These are phyloP conservation scores for Botrytis sinoallii DNA, from an alignment of 2,329 filamentous ascomycete species.

Conservation along the genomic window DNA sequence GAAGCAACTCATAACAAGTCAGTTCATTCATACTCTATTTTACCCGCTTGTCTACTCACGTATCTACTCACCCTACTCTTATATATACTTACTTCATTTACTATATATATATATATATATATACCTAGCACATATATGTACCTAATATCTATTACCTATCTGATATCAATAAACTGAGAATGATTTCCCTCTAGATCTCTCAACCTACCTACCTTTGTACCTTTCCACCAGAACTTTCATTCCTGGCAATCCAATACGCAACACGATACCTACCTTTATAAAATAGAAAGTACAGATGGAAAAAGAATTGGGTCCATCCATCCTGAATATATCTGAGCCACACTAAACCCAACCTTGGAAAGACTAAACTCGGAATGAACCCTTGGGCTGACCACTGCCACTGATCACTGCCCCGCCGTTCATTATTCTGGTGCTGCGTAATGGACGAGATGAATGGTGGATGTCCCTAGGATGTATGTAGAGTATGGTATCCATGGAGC, in stretches of 20 bases:
- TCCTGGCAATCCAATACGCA: background rate
- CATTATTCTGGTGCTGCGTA: background rate
- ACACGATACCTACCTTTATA: background rate
- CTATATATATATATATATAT: too few relatives aligned
- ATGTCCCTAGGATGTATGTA: too few relatives aligned
- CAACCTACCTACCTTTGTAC: background rate
- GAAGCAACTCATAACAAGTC: background rate
- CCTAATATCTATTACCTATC: background rate
- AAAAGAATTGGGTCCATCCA: background rate
- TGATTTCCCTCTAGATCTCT: background rate
- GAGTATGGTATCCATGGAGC: too few relatives aligned
- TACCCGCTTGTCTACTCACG: background rate
- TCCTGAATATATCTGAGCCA: background rate
- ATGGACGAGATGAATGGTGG: background rate
- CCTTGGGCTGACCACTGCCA: background rate
- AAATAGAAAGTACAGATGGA: background rate
- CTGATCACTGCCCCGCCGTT: constrained; percentile 3
- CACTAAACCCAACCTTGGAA: background rate
- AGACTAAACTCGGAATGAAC: background rate
- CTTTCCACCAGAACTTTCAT: background rate
- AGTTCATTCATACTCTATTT: background rate
- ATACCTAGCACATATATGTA: too few relatives aligned
- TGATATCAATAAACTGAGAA: background rate
- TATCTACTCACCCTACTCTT: background rate
- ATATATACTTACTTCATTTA: too few relatives aligned